These are phyloP conservation scores for Rhodotorula sp. DNA, from an alignment of 1,284 basidiomycete species.

Conservation along the genomic window DNA sequence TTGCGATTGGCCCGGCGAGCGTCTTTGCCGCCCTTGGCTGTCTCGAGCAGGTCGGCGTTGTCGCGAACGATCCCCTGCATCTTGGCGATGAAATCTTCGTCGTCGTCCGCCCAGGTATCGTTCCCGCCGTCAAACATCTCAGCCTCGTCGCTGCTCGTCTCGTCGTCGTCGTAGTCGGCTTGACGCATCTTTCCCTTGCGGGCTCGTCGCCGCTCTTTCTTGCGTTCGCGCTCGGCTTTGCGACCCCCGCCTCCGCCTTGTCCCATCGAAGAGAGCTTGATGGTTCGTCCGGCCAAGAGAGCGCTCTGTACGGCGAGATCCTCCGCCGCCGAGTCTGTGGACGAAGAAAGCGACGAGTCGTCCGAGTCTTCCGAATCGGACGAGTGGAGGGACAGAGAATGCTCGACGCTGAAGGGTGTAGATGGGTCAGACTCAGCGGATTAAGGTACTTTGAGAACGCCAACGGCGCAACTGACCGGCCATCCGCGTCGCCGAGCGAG, in stretches of 20 bases:
- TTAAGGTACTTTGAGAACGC: too few species aligned
- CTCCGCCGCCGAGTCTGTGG: constrained; percentile 28
- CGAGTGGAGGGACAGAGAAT: constrained; percentile 28
- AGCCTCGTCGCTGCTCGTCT: constrained; percentile 18
- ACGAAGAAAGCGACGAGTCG: constrained; percentile 31
- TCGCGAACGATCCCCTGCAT: constrained; percentile 29
- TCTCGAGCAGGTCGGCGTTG: constrained; percentile 32
- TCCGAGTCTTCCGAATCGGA: constrained; percentile 6
- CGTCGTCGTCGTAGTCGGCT: constrained; percentile 7
- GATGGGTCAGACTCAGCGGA: too few species aligned
- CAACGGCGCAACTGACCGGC: constrained; percentile 12
- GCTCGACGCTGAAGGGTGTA: constrained; percentile 25
- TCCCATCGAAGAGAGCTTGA: constrained; percentile 31
- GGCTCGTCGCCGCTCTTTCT: constrained; percentile 17
- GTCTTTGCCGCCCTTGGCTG: constrained; percentile 15
- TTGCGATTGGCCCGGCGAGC: constrained; percentile 27
- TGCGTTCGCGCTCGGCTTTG: constrained; percentile 21
- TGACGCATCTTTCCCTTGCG: constrained; percentile 35
- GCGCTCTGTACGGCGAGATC: constrained; percentile 27
- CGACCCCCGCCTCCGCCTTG: constrained; percentile 16
- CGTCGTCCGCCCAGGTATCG: constrained; percentile 33
- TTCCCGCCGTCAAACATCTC: constrained; percentile 24
- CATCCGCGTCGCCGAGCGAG: constrained; percentile 36
- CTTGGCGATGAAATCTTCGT: constrained; percentile 33
- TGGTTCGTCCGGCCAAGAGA: constrained; percentile 26